These are phyloP conservation scores for Paraphysoderma sedebokerense DNA, from an alignment of 371 early-diverging fungal species.

Conservation along the genomic window DNA sequence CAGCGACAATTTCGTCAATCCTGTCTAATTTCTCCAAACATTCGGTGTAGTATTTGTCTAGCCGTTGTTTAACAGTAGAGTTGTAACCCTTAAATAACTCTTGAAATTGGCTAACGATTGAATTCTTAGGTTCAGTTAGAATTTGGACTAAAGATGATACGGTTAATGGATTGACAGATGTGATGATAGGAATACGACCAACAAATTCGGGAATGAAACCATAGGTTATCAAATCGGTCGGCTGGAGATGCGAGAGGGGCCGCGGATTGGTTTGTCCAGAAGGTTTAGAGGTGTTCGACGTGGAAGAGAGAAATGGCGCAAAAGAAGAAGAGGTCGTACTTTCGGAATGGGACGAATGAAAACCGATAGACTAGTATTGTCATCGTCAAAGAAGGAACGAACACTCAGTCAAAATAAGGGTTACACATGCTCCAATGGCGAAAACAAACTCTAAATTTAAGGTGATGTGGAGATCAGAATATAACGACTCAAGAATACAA, in stretches of 20 bases:
- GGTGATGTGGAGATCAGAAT: background rate
- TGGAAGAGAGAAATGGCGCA: too few species aligned
- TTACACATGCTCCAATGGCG: slow-evolving; percentile 41
- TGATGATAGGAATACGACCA: slow-evolving; percentile 75
- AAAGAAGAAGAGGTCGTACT: too few species aligned
- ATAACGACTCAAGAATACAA: background rate
- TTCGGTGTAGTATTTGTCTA: background rate
- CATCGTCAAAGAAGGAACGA: too few species aligned
- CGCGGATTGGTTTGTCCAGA: too few species aligned
- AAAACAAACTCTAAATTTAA: too few species aligned
- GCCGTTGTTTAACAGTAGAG: slow-evolving; percentile 9
- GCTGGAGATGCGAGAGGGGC: too few species aligned
- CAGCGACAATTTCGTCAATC: too few species aligned
- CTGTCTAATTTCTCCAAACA: slow-evolving; percentile 20
- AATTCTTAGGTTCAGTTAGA: slow-evolving; percentile 68
- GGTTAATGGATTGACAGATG: slow-evolving; percentile 47
- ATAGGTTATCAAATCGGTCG: slow-evolving; percentile 57
- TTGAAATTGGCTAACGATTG: slow-evolving; percentile 65
- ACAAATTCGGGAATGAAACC: slow-evolving; percentile 86
- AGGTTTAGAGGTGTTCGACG: too few species aligned
- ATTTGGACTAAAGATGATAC: slow-evolving; percentile 57
- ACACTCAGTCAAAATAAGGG: too few species aligned
- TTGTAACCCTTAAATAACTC: slow-evolving; percentile 48
- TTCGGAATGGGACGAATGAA: too few species aligned
- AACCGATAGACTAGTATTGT: too few species aligned